Evolutionary conservation across 2,329 filamentous ascomycete genomes (phyloP).

Genomic region (Colletotrichum melonis): DNA sequence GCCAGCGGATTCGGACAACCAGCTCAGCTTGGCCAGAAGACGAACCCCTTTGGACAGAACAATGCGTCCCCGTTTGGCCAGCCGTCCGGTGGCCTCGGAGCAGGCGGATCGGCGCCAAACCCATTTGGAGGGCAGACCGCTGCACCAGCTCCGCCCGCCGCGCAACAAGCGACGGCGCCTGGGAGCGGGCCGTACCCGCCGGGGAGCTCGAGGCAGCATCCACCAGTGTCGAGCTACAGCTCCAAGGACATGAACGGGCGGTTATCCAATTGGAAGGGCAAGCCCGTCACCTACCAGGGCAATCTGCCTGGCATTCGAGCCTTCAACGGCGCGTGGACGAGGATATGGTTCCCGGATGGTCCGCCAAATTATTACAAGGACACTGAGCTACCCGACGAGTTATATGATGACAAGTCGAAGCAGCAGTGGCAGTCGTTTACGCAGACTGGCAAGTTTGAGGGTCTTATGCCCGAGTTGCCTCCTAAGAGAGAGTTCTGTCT

Average conservation of each 20-base stretch:
- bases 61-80: constrained; percentile 43
- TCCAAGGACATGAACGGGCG: constrained; percentile 54
- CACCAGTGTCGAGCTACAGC: constrained; percentile 56
- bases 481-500: constrained; percentile 80
- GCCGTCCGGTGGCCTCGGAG: constrained; percentile 22
- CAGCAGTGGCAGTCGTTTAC: constrained; percentile 73
- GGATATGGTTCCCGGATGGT: constrained; percentile 80
- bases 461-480: constrained; percentile 80
- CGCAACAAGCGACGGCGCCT: constrained; percentile 28
- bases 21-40: constrained; percentile 27
- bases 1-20: constrained; percentile 46
- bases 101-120: constrained; percentile 34
- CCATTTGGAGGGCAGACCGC: constrained; percentile 40
- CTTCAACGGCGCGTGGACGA: constrained; percentile 67
- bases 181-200: constrained; percentile 56
- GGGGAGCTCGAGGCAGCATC: constrained; percentile 56
- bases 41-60: constrained; percentile 47
- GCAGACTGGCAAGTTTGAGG: constrained; percentile 74
- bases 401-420: constrained; percentile 70
- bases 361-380: constrained; percentile 72
- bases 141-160: constrained; percentile 31
- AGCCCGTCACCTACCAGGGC: constrained; percentile 68
- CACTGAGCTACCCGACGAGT: constrained; percentile 67
- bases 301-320: constrained; percentile 60
- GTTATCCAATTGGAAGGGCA: constrained; percentile 72